A percentile compares a stretch with the other conserved stretches of the same genome.
These are phyloP conservation scores for Sporothrix variecibatus DNA, from an alignment of 2,329 filamentous ascomycete genomes.

Conservation along the genomic window DNA sequence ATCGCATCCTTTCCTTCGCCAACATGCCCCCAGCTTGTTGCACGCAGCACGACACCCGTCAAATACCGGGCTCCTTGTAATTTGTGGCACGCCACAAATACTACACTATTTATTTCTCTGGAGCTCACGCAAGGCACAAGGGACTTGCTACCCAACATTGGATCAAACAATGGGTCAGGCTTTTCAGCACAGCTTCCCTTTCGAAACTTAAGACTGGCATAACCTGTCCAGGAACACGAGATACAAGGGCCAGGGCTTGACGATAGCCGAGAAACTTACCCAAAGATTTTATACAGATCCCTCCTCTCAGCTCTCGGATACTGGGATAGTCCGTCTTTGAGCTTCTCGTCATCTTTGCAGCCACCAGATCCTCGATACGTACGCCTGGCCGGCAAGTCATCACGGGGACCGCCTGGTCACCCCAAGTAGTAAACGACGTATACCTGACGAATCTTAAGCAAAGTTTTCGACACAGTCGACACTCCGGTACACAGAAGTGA, in stretches of 20 bases:
- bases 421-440: not conserved
- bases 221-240: not conserved
- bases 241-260: constrained; percentile 5
- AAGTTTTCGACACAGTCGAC: not conserved
- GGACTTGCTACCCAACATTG: not conserved
- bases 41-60: constrained; percentile 26
- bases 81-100: not conserved
- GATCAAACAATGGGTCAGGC: not conserved
- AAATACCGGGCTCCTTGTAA: constrained; percentile 11
- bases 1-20: not conserved
- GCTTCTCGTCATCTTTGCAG: not conserved
- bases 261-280: constrained; percentile 20
- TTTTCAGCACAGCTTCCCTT: not conserved
- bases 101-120: not conserved
- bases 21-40: not conserved
- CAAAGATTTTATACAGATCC: not conserved
- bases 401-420: not conserved
- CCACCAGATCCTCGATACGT: not conserved
- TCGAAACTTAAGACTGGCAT: not conserved
- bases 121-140: not conserved
- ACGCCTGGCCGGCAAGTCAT: not conserved
- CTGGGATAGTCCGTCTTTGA: not conserved
- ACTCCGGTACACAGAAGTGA: not conserved
- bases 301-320: not conserved
- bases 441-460: not conserved